Evolutionary conservation across 352 stramenopile genomes (phyloP), one percentile per base, ranked within the genome.

Genomic region (Pythium apleroticum): DNA sequence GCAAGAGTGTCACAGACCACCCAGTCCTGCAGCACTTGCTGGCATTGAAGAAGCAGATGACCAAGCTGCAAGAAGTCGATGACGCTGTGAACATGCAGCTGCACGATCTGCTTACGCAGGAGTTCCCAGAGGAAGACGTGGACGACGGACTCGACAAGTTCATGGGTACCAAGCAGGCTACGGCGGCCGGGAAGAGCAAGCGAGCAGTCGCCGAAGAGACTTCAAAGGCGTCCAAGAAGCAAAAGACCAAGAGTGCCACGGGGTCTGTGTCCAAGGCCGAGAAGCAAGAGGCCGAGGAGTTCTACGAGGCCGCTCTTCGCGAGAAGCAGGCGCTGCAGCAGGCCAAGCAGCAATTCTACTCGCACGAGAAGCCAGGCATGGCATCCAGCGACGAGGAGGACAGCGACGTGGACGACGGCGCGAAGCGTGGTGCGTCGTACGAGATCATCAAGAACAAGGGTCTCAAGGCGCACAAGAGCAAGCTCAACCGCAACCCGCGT

Each of bases 381-480:
- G 70, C 55, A 5, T 80, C 77, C 6, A 90, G 75, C 68, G 65
- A 76, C 56, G 64, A 71, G 35, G 65, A 74, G 43, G 75, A 79
- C 68, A 90, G 89, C 67, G 81, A 88, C 56, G 14, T 77, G 53
- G 83, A 92, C 35, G 76, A 84, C 55, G 95, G 85, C 39, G 88
- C 89, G 70, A 98, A 96, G 70, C 84, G 96, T 69, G 92, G 92
- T 45, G 97, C 96, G 45, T 90, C 87, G 55, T 95, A 96, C 66
- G 82, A 96, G 63, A 99, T 99, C 57, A 93, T 99, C 66, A 98
- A 99, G 77, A 99, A 99, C 78, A 91, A 97, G 69, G 97, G 97
- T 10, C 82, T 99, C 57, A 98, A 98, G 65, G 84, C 97, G 27
- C 96, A 99, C 86, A 98, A 99, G 78, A 97, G 86, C 77, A 99